Evolutionary conservation across 2,329 filamentous ascomycete species (phyloP), one percentile per base, ranked within the genome.

Genomic region (Talaromyces sp.): DNA sequence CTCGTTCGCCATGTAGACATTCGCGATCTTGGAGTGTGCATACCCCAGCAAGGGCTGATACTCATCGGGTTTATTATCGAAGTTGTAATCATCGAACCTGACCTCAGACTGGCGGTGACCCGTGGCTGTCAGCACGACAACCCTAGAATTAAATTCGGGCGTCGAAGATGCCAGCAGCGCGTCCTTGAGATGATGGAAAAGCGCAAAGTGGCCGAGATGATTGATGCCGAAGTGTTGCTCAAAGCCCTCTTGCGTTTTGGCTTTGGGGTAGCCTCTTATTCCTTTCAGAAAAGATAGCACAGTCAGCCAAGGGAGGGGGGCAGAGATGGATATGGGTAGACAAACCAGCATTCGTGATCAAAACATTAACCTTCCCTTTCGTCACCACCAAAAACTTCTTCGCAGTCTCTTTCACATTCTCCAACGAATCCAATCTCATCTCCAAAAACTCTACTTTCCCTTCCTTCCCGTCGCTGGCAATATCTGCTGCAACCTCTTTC

Each of bases 211-310:
- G 53, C 60, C 64, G 6, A 66, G 53, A n/a, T 66, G 64, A 22
- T 66, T 66, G 19, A 66, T 38, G 5, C 64, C 64, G 15, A 66
- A 66, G 43, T 66, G 64, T 10, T 66, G 59, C 64, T 66, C 64
- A 22, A 66, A 66, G 25, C 64, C 64, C 10, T 66, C 64, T 54
- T 58, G 51, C 8, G 61, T 63, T 27, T 58, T 49, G 13, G 29
- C 64, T 25, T 66, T 61, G 19, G 64, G 64, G 36, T 62, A 66
- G 34, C 64, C 64, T 45, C 64, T 54, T 11, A 66, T 59, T 10
- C 64, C 64, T 66, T 31, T 17, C 25, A n/a, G n/a, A 11, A 2
- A n/a, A n/a, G n/a, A n/a, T n/a, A n/a, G n/a, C n/a, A 11, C 8
- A 3, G 15, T 51, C 17, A n/a, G 27, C 45, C n/a, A 29, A 34